phyloP scores from a whole-genome alignment of 1,284 basidiomycete species.

The Trichosporon sp. region DNA sequence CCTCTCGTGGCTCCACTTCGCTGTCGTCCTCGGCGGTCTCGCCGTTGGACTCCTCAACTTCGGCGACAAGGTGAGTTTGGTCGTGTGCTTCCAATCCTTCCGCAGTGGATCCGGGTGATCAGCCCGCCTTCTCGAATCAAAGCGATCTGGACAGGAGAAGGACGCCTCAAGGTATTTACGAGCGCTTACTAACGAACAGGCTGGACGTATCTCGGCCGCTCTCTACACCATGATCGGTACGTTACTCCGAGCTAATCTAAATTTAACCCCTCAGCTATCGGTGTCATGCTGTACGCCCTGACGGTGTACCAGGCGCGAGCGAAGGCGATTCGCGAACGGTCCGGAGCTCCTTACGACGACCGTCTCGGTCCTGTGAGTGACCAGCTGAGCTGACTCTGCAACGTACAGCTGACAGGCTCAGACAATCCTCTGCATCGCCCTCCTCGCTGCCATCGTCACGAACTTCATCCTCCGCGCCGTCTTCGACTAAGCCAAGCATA shows the following conservation, averaged over 20 bases:
- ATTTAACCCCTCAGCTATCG: slow-evolving; percentile 69
- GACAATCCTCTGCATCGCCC: slow-evolving; percentile 82
- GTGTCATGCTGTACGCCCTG: slow-evolving; percentile 93
- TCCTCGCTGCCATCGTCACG: slow-evolving; percentile 81
- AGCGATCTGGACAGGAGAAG: neutral
- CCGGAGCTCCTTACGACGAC: slow-evolving; percentile 95
- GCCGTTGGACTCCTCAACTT: slow-evolving; percentile 97
- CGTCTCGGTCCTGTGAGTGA: slow-evolving; percentile 79
- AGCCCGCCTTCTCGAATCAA: neutral
- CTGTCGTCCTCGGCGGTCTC: slow-evolving; percentile 87
- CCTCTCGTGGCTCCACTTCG: slow-evolving; percentile 94
- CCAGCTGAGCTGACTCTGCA: neutral
- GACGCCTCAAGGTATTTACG: too few relatives aligned
- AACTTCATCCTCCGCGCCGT: slow-evolving; percentile 74
- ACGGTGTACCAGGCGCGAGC: slow-evolving; percentile 97
- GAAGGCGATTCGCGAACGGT: slow-evolving; percentile 84
- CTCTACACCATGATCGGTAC: slow-evolving; percentile 58
- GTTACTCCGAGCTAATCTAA: slow-evolving; percentile 24
- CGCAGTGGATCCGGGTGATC: neutral
- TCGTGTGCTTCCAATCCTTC: neutral
- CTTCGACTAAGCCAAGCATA: slow-evolving; percentile 35
- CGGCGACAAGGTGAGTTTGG: slow-evolving; percentile 74
- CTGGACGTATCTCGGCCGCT: slow-evolving; percentile 57
- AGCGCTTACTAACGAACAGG: slow-evolving; percentile 34
- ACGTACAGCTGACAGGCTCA: slow-evolving; percentile 50